Evolutionary conservation across 331 rosid species (phyloP).

Genomic region (Arachis monticola): DNA sequence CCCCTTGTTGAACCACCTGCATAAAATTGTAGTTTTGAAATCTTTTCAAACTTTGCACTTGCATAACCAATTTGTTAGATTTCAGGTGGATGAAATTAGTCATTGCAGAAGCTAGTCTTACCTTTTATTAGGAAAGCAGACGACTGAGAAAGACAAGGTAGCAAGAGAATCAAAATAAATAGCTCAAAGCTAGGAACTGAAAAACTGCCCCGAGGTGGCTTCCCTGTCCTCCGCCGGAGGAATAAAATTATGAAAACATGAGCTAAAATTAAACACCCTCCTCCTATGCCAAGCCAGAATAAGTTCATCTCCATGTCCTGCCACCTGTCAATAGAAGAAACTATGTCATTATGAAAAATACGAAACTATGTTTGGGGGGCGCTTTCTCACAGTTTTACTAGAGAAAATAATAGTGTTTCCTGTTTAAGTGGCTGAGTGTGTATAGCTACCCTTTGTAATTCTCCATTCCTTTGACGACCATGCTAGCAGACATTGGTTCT

Average conservation of each 20-base stretch:
- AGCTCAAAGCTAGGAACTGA: constrained; percentile 69
- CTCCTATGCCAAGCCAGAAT: constrained; percentile 71
- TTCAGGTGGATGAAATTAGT: constrained; percentile 14
- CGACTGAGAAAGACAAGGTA: constrained; percentile 75
- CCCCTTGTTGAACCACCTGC: constrained; percentile 71
- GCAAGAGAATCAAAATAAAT: constrained; percentile 64
- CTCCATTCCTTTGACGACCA: constrained; percentile 53
- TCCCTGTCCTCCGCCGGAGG: constrained; percentile 61
- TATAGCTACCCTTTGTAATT: constrained; percentile 58
- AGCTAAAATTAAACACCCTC: constrained; percentile 51
- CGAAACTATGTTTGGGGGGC: neutral
- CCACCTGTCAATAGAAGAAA: constrained; percentile 58
- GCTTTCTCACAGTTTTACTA: neutral
- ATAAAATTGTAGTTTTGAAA: constrained; percentile 29
- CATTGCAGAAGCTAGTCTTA: constrained; percentile 1
- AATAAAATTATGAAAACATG: constrained; percentile 52
- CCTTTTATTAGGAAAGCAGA: constrained; percentile 63
- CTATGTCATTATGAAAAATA: neutral
- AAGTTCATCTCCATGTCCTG: constrained; percentile 69
- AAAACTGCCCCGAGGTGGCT: constrained; percentile 56
- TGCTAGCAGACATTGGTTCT: constrained; percentile 66
- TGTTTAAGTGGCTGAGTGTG: neutral
- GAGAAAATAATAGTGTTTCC: neutral
- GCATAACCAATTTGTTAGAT: constrained; percentile 17
- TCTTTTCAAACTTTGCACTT: neutral